Conservation (phyloP, 176 grass and related monocot species). For the maize (Zea mays) region Zm-B73-REFERENCE-NAM-5.0 NC_050104.1:15330001-15330500, state of each 20-base stretch:
- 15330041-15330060: slow-evolving; percentile 85
- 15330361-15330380: slow-evolving; percentile 93
- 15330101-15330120: slow-evolving; percentile 88
- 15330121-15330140: slow-evolving; percentile 99
- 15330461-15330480: slow-evolving; percentile 79
- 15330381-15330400: slow-evolving; percentile 96
- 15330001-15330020: slow-evolving; percentile 73
- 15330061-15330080: slow-evolving; percentile 90
- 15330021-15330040: slow-evolving; percentile 78
- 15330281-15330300: slow-evolving; percentile 95
- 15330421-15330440: slow-evolving; percentile 82
- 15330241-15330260: slow-evolving; percentile 92
- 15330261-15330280: slow-evolving; percentile 88
- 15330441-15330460: slow-evolving; percentile 94
- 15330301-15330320: slow-evolving; percentile 95
- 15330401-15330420: slow-evolving; percentile 93
- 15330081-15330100: slow-evolving; percentile 80
- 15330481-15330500: slow-evolving; percentile 82
- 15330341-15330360: slow-evolving; percentile 86
- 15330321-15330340: slow-evolving; percentile 82
- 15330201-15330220: slow-evolving; percentile 77
- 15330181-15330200: slow-evolving; percentile 96
- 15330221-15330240: slow-evolving; percentile 54
- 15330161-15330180: slow-evolving; percentile 84
- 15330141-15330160: slow-evolving; percentile 87